Conservation (phyloP, 352 stramenopile species). For the Pythium utonaiense region DNA sequence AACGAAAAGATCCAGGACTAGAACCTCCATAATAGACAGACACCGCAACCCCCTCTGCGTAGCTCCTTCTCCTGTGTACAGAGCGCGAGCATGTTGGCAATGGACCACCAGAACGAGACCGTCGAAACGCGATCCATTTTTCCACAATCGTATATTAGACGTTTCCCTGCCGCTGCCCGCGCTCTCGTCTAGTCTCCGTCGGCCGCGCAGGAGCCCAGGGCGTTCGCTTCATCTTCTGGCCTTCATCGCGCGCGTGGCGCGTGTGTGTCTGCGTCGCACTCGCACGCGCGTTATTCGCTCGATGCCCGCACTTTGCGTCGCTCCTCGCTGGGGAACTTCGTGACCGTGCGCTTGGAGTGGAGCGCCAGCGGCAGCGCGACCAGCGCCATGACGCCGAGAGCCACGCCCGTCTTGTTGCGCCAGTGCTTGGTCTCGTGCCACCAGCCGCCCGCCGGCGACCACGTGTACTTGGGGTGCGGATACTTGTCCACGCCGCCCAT, state of each 20-base stretch:
- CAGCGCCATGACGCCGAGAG: conserved; percentile 45
- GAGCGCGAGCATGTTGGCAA: not conserved
- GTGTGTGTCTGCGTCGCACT: too few relatives aligned
- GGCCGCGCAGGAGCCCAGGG: not conserved
- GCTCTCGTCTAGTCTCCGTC: not conserved
- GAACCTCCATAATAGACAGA: too few relatives aligned
- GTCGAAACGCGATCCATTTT: not conserved
- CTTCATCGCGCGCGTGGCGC: not conserved
- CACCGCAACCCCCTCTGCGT: too few relatives aligned
- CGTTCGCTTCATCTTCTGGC: not conserved
- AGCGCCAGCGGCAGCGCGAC: conserved; percentile 49
- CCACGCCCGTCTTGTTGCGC: conserved; percentile 71
- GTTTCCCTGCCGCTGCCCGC: not conserved
- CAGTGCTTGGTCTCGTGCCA: conserved; percentile 84
- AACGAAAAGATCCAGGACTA: too few relatives aligned
- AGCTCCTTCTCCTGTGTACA: too few relatives aligned
- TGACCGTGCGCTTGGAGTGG: conserved; percentile 57
- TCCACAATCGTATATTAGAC: conserved; percentile 1
- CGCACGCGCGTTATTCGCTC: not conserved
- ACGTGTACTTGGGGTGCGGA: conserved; percentile 86
- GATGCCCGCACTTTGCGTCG: conserved; percentile 33
- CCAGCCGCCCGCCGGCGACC: conserved; percentile 82
- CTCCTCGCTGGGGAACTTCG: conserved; percentile 74
- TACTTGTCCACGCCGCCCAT: conserved; percentile 84
- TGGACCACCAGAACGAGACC: not conserved